Conservation (phyloP, 306 rosid species). For the Cucurbita ficifolia region DNA sequence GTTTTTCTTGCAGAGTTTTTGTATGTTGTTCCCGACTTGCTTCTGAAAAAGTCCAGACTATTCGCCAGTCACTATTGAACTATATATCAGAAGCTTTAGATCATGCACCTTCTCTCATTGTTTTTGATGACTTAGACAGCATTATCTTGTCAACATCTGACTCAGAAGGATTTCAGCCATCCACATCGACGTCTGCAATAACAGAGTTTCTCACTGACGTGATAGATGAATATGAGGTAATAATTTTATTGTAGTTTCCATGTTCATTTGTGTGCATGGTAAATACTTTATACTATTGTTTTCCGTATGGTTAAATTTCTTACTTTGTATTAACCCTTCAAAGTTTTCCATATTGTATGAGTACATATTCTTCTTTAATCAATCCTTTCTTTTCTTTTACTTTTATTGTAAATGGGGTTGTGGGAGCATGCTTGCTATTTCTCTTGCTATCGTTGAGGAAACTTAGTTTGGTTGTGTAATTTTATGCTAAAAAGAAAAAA, state of each 20-base stretch:
- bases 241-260: slow-evolving; percentile 4
- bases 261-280: background rate
- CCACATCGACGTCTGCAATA: slow-evolving; percentile 47
- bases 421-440: background rate
- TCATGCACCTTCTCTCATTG: slow-evolving; percentile 82
- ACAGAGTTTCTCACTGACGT: slow-evolving; percentile 55
- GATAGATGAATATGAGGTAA: slow-evolving; percentile 83
- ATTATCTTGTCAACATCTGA: slow-evolving; percentile 55
- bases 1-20: slow-evolving; percentile 43
- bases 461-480: background rate
- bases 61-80: slow-evolving; percentile 54
- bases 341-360: background rate
- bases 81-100: slow-evolving; percentile 63
- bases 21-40: slow-evolving; percentile 70
- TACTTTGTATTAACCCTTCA: background rate
- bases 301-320: background rate
- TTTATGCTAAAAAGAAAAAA: background rate
- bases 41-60: slow-evolving; percentile 48
- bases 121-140: slow-evolving; percentile 81
- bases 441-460: background rate
- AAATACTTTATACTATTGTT: background rate
- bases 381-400: background rate
- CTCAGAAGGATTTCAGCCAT: slow-evolving; percentile 57
- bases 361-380: slow-evolving; percentile 4
- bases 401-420: background rate